phyloP scores from a whole-genome alignment of 2,329 filamentous ascomycete species.

The Ceratocystis diversiconidia region DNA sequence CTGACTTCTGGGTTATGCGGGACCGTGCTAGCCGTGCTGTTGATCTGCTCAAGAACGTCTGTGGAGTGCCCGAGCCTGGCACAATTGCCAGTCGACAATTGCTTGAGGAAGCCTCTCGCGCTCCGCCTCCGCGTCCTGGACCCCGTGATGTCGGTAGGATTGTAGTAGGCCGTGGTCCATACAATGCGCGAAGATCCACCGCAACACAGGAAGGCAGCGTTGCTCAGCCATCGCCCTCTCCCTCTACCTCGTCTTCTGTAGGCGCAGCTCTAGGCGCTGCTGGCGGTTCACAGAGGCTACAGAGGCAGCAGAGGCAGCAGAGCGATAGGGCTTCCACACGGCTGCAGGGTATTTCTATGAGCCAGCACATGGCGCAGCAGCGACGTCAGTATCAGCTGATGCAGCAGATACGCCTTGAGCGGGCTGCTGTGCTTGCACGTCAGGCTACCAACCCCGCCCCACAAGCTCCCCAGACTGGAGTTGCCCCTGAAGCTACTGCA shows the following conservation, averaged over 20 bases:
- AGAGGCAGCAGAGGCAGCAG: not conserved
- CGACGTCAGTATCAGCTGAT: constrained; percentile 1
- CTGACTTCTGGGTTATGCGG: constrained; percentile 18
- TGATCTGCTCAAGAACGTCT: constrained; percentile 16
- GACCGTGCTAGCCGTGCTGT: constrained; percentile 15
- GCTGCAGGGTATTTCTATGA: not conserved
- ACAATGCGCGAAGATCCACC: not conserved
- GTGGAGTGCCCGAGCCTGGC: constrained; percentile 19
- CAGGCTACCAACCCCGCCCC: not conserved
- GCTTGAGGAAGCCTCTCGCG: constrained; percentile 12
- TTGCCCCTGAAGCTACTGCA: not conserved
- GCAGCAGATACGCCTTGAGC: not conserved
- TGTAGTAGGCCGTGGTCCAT: not conserved
- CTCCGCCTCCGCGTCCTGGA: constrained; percentile 9
- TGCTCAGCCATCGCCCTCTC: not conserved
- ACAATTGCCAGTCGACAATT: constrained; percentile 12
- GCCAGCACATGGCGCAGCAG: not conserved
- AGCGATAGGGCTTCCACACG: not conserved
- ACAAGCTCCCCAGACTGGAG: not conserved
- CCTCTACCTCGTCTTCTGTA: not conserved
- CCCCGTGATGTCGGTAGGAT: constrained; percentile 14
- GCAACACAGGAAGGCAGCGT: not conserved
- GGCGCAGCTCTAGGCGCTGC: not conserved
- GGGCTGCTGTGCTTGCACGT: not conserved
- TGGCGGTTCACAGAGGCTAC: too few relatives aligned